phyloP scores from a whole-genome alignment of 306 rosid species.

The Oemleria cerasiformis region DNA sequence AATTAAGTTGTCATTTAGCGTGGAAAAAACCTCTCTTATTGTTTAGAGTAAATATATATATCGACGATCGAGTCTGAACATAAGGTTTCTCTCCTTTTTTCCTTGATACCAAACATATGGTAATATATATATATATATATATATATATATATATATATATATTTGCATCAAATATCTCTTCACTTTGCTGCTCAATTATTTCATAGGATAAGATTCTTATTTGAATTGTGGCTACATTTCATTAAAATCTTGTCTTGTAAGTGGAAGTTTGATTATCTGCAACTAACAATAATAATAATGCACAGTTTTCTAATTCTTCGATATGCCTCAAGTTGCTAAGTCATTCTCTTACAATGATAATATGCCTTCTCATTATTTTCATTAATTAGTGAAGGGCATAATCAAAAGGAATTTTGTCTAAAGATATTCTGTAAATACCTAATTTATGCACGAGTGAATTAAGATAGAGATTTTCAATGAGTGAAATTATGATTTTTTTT shows the following conservation, averaged over 20 bases:
- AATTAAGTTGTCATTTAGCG: conserved; percentile 6
- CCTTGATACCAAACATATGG: neutral
- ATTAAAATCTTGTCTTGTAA: conserved; percentile 17
- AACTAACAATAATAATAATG: conserved; percentile 33
- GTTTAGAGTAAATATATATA: too few relatives aligned
- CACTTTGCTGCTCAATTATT: conserved; percentile 31
- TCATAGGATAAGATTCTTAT: conserved; percentile 35
- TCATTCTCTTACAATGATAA: conserved; percentile 28
- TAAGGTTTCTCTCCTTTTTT: too few relatives aligned
- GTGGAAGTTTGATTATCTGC: conserved; percentile 17
- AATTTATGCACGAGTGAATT: too few relatives aligned
- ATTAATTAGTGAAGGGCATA: neutral
- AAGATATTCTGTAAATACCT: conserved; percentile 14
- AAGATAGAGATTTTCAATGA: too few relatives aligned
- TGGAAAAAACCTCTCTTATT: neutral
- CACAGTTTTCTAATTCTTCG: conserved; percentile 15
- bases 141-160: conserved; percentile 12
- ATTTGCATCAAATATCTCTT: conserved; percentile 8
- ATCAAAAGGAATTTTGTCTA: conserved; percentile 19
- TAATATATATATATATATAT: conserved; percentile 12
- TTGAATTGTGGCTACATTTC: conserved; percentile 22
- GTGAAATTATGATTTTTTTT: too few relatives aligned
- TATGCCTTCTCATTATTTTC: conserved; percentile 1
- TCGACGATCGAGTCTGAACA: too few relatives aligned
- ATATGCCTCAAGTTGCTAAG: conserved; percentile 35